Percentiles rank a stretch among this genome's conserved stretches.
These are phyloP conservation scores for Aethionema arabicum DNA, from an alignment of 345 rosid genomes.

Conservation along the genomic window DNA sequence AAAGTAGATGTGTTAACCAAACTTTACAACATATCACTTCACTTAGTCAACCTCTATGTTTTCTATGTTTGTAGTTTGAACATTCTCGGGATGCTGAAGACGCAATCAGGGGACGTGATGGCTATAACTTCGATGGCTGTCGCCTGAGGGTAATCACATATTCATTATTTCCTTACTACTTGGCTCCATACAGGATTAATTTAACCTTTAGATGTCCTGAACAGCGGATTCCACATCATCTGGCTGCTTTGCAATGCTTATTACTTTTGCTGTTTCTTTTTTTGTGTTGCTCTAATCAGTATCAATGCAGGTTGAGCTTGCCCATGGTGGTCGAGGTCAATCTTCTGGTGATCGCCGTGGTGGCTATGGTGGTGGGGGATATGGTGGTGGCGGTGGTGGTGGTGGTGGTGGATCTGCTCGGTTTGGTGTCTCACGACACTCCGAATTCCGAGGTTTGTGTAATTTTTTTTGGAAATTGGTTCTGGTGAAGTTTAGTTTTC, in stretches of 20 bases:
- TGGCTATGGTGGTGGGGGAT: constrained; percentile 48
- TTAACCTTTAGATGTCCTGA: neutral
- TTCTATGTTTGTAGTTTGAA: constrained; percentile 49
- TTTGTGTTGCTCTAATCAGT: constrained; percentile 15
- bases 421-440: constrained; percentile 73
- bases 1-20: neutral
- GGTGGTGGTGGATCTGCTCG: constrained; percentile 50
- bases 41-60: constrained; percentile 20
- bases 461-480: constrained; percentile 2
- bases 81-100: constrained; percentile 69
- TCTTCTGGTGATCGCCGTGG: constrained; percentile 75
- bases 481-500: neutral
- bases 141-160: constrained; percentile 54
- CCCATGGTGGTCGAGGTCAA: constrained; percentile 96
- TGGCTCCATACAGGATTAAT: neutral
- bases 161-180: constrained; percentile 4
- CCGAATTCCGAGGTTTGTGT: constrained; percentile 83
- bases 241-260: constrained; percentile 3
- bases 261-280: neutral
- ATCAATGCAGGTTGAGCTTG: constrained; percentile 83
- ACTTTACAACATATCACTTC: neutral
- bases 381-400: constrained; percentile 40
- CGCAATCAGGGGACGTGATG: constrained; percentile 84
- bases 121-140: constrained; percentile 75
- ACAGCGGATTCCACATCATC: neutral